Conservation (phyloP, 441 rosid genomes). For the Jatropha multifida region DNA sequence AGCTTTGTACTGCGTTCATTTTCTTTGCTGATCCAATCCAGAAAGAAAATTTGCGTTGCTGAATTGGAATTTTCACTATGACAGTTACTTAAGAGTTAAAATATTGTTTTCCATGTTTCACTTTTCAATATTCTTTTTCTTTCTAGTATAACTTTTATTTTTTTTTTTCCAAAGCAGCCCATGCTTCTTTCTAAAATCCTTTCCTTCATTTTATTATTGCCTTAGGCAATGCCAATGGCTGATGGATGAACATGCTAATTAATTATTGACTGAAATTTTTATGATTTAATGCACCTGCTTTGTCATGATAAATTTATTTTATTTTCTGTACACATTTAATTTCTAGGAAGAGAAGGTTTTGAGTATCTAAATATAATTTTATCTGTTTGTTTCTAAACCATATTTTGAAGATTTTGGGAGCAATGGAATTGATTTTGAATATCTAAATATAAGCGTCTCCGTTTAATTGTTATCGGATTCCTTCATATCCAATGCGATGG, state of each 20-base stretch:
- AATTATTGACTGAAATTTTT: not conserved
- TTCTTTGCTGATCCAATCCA: slow-evolving; percentile 13
- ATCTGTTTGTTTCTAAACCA: too few relatives aligned
- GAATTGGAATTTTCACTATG: slow-evolving; percentile 22
- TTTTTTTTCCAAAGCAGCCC: not conserved
- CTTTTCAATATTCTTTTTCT: slow-evolving; percentile 8
- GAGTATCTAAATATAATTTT: too few relatives aligned
- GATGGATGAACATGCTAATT: too few relatives aligned
- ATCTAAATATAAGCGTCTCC: too few relatives aligned
- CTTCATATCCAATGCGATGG: too few relatives aligned
- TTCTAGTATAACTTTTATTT: slow-evolving; percentile 1
- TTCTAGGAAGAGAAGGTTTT: too few relatives aligned
- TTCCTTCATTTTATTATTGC: not conserved
- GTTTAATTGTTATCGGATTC: too few relatives aligned
- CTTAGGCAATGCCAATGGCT: not conserved
- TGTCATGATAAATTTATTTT: too few relatives aligned
- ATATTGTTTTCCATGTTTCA: slow-evolving; percentile 8
- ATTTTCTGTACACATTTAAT: too few relatives aligned
- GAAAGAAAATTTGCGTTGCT: slow-evolving; percentile 19
- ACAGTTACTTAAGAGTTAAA: slow-evolving; percentile 20
- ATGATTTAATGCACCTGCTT: not conserved
- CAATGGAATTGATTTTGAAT: too few relatives aligned
- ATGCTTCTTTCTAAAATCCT: too few relatives aligned
- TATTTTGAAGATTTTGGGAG: too few relatives aligned
- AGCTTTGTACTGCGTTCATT: slow-evolving; percentile 17